Conservation (phyloP, 1,139 yeast genomes). For the Kodamaea ohmeri region DNA sequence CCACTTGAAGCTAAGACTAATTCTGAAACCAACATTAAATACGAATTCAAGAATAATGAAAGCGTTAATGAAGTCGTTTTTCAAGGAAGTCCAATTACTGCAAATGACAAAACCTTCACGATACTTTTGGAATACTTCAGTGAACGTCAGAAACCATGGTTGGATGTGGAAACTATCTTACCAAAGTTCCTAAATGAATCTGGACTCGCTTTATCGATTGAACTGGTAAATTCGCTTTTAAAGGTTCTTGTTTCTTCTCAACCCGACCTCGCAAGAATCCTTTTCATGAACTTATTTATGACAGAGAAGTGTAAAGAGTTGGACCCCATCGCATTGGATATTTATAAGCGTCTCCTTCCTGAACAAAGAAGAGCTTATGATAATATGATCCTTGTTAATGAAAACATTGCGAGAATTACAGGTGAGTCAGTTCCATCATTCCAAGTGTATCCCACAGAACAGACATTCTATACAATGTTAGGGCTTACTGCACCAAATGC, state of each 20-base stretch:
- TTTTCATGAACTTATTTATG: conserved; percentile 9
- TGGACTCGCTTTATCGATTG: not conserved
- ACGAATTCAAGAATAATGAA: not conserved
- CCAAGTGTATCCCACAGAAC: conserved; percentile 24
- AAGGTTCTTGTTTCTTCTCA: conserved; percentile 15
- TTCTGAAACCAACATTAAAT: not conserved
- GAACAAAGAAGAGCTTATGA: conserved; percentile 20
- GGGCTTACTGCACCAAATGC: not conserved
- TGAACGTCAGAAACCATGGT: no score
- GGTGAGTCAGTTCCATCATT: conserved; percentile 7
- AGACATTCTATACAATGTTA: conserved; percentile 21
- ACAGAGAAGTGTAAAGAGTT: conserved; percentile 7
- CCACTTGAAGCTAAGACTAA: no score
- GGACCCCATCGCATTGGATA: conserved; percentile 13
- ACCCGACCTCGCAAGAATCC: conserved; percentile 14
- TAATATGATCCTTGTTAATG: conserved; percentile 20
- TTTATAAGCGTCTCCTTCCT: conserved; percentile 20
- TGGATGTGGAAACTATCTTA: no score
- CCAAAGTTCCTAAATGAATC: not conserved
- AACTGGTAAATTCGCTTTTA: conserved; percentile 18
- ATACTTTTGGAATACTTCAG: conserved; percentile 10
- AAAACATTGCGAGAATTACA: conserved; percentile 28
- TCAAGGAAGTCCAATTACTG: not conserved
- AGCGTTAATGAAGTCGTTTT: not conserved
- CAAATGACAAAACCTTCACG: conserved; percentile 10